Percentiles rank a stretch among this genome's conserved stretches.
These are phyloP conservation scores for Citrus inodora DNA, from an alignment of 345 rosid genomes.

Conservation along the genomic window DNA sequence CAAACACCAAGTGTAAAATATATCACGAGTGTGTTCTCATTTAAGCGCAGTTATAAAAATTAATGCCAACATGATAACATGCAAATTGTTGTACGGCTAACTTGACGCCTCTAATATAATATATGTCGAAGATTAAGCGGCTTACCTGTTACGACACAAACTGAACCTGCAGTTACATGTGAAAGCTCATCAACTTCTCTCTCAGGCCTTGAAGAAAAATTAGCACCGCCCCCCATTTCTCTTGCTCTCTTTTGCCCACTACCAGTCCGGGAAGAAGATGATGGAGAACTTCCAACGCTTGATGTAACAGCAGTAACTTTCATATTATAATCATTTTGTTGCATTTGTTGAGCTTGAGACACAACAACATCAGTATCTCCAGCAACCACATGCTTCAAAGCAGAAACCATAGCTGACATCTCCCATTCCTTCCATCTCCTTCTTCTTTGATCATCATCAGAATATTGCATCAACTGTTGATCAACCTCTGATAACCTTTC, in stretches of 20 bases:
- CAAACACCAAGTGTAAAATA: no score
- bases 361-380: conserved; percentile 35
- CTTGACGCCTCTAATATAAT: no score
- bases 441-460: no score
- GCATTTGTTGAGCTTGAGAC: conserved; percentile 1
- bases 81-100: no score
- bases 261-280: conserved; percentile 22
- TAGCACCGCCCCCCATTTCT: conserved; percentile 30
- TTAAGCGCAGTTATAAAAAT: no score
- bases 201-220: background rate
- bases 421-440: conserved; percentile 24
- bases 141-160: conserved; percentile 22
- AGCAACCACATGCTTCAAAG: conserved; percentile 63
- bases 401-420: conserved; percentile 72
- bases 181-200: conserved; percentile 4
- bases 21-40: no score
- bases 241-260: conserved; percentile 37
- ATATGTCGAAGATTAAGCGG: background rate
- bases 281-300: background rate
- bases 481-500: background rate
- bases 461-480: no score
- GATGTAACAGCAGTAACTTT: background rate
- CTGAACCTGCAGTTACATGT: conserved; percentile 15
- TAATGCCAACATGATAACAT: no score
- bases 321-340: background rate